Evolutionary conservation across 345 rosid species (phyloP).

Genomic region (Aegle marmelos): DNA sequence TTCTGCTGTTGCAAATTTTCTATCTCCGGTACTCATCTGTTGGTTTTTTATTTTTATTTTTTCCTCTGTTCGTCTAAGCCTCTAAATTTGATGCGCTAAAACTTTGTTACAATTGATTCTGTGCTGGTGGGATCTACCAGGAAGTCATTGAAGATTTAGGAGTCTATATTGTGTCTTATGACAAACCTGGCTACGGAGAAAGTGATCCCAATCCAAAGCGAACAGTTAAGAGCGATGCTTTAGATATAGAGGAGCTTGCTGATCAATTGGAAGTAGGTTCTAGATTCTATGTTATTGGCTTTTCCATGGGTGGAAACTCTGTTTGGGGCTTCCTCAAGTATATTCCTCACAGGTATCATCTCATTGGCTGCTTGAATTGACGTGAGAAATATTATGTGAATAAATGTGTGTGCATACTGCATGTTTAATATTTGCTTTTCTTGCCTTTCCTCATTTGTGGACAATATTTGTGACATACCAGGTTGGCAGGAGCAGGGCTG

Average conservation of each 20-base stretch:
- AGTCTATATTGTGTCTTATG: slow-evolving; percentile 56
- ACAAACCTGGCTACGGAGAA: slow-evolving; percentile 76
- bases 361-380: neutral
- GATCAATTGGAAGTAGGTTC: slow-evolving; percentile 60
- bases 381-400: neutral
- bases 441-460: neutral
- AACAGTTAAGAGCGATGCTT: slow-evolving; percentile 50
- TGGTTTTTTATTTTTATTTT: slow-evolving; percentile 4
- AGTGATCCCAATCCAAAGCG: slow-evolving; percentile 58
- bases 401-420: neutral
- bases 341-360: slow-evolving; percentile 60
- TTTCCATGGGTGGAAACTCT: slow-evolving; percentile 57
- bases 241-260: slow-evolving; percentile 68
- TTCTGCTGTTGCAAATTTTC: slow-evolving; percentile 24
- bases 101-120: neutral
- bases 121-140: slow-evolving; percentile 29
- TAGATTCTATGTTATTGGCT: slow-evolving; percentile 49
- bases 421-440: neutral
- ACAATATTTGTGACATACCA: slow-evolving; percentile 7
- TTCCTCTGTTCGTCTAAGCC: neutral
- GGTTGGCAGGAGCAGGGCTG: slow-evolving; percentile 58
- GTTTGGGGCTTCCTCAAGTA: slow-evolving; percentile 63
- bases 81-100: neutral
- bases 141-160: slow-evolving; percentile 50
- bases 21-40: slow-evolving; percentile 37